Percentiles rank a stretch among this genome's conserved stretches.
Conservation (phyloP, 495 filamentous ascomycete genomes). For the Aspergillus bridgeri region DNA sequence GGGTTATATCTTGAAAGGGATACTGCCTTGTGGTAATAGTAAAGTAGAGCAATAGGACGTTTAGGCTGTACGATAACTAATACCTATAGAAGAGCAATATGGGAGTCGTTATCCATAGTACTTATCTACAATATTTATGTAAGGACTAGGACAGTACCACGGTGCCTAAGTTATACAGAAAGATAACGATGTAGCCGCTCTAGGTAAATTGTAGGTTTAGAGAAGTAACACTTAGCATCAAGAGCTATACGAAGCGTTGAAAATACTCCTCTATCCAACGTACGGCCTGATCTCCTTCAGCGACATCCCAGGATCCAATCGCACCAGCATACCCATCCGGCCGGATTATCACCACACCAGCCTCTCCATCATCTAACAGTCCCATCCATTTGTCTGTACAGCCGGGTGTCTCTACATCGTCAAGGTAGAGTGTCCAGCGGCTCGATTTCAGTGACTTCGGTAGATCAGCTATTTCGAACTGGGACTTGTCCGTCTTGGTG, state of each 20-base stretch:
- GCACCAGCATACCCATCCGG: conserved; percentile 68
- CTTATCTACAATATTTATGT: too few relatives aligned
- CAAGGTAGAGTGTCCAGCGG: conserved; percentile 67
- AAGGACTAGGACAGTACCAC: too few relatives aligned
- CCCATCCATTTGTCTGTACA: conserved; percentile 64
- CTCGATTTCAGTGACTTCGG: conserved; percentile 53
- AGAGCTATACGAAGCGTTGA: conserved; percentile 10
- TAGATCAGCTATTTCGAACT: conserved; percentile 60
- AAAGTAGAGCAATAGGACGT: too few relatives aligned
- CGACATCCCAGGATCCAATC: conserved; percentile 50
- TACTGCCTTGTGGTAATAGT: too few relatives aligned
- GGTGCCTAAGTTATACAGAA: too few relatives aligned
- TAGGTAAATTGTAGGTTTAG: too few relatives aligned
- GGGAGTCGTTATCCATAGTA: too few relatives aligned
- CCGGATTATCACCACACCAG: conserved; percentile 58
- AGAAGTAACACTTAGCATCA: too few relatives aligned
- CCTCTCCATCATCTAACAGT: conserved; percentile 44
- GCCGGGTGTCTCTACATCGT: conserved; percentile 50
- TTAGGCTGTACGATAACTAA: too few relatives aligned
- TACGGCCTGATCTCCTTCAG: conserved; percentile 41
- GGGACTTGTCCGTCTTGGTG: conserved; percentile 52
- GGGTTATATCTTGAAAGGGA: too few relatives aligned
- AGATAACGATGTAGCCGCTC: too few relatives aligned
- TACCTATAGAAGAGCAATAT: too few relatives aligned
- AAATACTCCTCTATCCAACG: conserved; percentile 61